A percentile compares a stretch with the other conserved stretches of the same genome.
phyloP scores from a whole-genome alignment of 768 basidiomycete genomes.

The Hericium coralloides region DNA sequence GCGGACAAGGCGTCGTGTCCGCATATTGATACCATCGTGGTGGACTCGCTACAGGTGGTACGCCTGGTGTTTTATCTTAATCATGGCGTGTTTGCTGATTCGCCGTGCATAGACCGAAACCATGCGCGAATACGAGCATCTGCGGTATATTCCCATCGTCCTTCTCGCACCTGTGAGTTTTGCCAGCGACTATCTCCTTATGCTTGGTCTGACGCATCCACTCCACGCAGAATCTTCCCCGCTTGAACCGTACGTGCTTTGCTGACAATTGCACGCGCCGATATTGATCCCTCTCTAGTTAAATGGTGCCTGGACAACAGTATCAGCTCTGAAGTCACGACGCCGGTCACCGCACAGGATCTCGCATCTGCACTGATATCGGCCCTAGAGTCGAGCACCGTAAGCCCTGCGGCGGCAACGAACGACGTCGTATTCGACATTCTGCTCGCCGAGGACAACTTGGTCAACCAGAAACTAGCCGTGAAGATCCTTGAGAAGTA shows the following conservation, averaged over 20 bases:
- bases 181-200: neutral
- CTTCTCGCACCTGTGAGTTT: conserved; percentile 61
- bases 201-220: neutral
- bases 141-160: conserved; percentile 95
- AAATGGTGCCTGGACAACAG: conserved; percentile 97
- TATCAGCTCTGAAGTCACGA: conserved; percentile 90
- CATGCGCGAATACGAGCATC: conserved; percentile 85
- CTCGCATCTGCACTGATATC: conserved; percentile 88
- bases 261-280: neutral
- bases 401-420: conserved; percentile 77
- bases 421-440: conserved; percentile 88
- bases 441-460: conserved; percentile 92
- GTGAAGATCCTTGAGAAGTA: conserved; percentile 96
- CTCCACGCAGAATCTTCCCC: conserved; percentile 42
- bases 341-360: conserved; percentile 82
- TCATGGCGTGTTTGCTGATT: neutral
- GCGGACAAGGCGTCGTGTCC: conserved; percentile 74
- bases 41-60: conserved; percentile 81
- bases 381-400: conserved; percentile 90
- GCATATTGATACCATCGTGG: conserved; percentile 91
- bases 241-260: conserved; percentile 57
- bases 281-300: conserved; percentile 37
- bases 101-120: conserved; percentile 58
- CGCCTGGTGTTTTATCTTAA: conserved; percentile 24
- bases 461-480: conserved; percentile 93